phyloP scores from a whole-genome alignment of 805 yeast genomes.

The Dipodascus geniculatus region DNA sequence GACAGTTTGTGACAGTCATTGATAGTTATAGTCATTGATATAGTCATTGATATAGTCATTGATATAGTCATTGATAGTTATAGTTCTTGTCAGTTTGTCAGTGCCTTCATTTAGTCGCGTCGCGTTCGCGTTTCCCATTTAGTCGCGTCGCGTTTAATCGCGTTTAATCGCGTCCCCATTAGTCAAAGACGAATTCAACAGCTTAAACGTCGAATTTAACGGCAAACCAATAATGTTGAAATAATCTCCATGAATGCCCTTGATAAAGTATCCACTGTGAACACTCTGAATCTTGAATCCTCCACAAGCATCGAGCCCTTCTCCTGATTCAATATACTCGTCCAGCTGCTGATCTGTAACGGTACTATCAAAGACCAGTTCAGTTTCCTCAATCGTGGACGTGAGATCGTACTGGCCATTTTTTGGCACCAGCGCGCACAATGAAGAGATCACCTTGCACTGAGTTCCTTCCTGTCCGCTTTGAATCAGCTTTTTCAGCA shows the following conservation, averaged over 20 bases:
- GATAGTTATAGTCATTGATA: no score
- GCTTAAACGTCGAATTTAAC: conserved; percentile 39
- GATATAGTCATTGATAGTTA: no score
- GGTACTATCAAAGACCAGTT: conserved; percentile 25
- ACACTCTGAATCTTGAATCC: conserved; percentile 77
- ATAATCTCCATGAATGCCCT: conserved; percentile 63
- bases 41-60: no score
- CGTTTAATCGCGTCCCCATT: conserved; percentile 13
- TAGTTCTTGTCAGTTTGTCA: no score
- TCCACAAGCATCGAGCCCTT: conserved; percentile 80
- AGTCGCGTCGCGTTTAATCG: neutral
- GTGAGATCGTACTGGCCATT: conserved; percentile 30
- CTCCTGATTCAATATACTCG: conserved; percentile 55
- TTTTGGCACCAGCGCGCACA: conserved; percentile 3
- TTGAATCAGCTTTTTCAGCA: conserved; percentile 38
- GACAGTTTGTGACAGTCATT: no score
- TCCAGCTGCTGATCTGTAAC: conserved; percentile 45
- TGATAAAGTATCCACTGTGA: conserved; percentile 52
- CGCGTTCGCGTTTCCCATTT: no score
- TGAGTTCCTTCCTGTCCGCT: conserved; percentile 3
- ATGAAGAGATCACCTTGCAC: neutral
- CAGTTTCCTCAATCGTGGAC: conserved; percentile 33
- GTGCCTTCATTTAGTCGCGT: no score
- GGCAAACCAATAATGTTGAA: conserved; percentile 87
- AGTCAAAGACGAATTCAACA: conserved; percentile 26